Base-by-base conservation (phyloP, 2,329 filamentous ascomycete genomes). In the Ascochyta lentis region DNA sequence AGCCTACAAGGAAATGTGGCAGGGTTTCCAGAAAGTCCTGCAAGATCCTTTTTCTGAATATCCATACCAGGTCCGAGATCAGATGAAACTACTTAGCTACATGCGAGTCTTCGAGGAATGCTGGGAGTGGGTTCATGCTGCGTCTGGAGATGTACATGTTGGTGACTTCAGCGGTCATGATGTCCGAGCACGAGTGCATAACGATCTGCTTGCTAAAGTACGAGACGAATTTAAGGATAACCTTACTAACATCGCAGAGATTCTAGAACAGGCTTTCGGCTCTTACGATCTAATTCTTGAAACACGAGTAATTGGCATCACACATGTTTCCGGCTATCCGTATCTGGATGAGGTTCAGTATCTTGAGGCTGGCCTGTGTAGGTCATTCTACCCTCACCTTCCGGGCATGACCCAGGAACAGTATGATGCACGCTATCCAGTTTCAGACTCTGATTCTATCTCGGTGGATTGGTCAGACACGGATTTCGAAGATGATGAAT, bases 31-130 rank as follows among this genome's bases (percentile, higher is more conserved):
- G 22, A 46, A 34, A 7, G 35, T 31, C 6, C 9, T 52, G 19
- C 26, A 12, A 3, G 29, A 52, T 26, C 41, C 42, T 9, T 39
- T 52, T 12, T 52, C 49, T 6, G 42, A 45, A 3, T 52, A 46
- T 6, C 35, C 49, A 8, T 52, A 52, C 22, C 41, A 31, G 16
- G 38, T 23, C 16, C 38, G 12, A 3, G n/a, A 22, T 19, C 16
- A 45, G 15, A 35, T 52, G 19, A 12, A 22, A 12, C n/a, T 27
- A 4, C 9, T 52, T 13, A 29, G 26, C 22, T 46, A 33, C 19
- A 39, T 22, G 41, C 8, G 12, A 0, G 27, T 52, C 5, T 52
- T 52, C 13, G 49, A 52, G 24, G 22, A 45, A 8, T 45, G 49
- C 26, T 51, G 40, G 49, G n/a, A 19, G 15, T 45, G 40, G 49